Conservation (phyloP, 2,329 filamentous ascomycete genomes). For the Hymenoscyphus infarciens region DNA sequence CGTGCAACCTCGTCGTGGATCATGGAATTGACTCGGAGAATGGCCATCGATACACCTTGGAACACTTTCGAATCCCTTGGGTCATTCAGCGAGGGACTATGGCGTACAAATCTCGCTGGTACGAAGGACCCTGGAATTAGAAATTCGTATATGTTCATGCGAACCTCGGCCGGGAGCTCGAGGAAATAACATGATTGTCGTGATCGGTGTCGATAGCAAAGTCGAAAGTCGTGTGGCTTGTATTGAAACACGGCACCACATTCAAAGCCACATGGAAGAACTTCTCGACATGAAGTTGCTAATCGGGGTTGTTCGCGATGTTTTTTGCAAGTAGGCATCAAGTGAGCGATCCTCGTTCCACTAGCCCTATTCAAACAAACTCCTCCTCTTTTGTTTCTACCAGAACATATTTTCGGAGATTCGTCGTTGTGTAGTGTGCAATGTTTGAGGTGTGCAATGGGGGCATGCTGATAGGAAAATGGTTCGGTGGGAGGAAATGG, state of each 20-base stretch:
- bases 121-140: slow-evolving; percentile 17
- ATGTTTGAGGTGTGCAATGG: not conserved
- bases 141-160: slow-evolving; percentile 18
- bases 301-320: slow-evolving; percentile 15
- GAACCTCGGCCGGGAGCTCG: slow-evolving; percentile 20
- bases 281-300: slow-evolving; percentile 13
- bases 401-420: slow-evolving; percentile 13
- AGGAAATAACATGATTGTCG: slow-evolving; percentile 18
- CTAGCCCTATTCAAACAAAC: slow-evolving; percentile 15
- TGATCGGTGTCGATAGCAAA: slow-evolving; percentile 17
- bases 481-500: not conserved
- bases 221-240: slow-evolving; percentile 17
- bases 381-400: slow-evolving; percentile 16
- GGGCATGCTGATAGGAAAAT: not conserved
- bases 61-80: not conserved
- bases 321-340: slow-evolving; percentile 18
- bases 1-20: slow-evolving; percentile 19
- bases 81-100: not conserved
- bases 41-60: not conserved
- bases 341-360: slow-evolving; percentile 1
- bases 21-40: slow-evolving; percentile 19
- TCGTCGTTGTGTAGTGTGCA: not conserved
- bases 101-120: slow-evolving; percentile 13
- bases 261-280: slow-evolving; percentile 17
- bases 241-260: slow-evolving; percentile 19